phyloP scores from a whole-genome alignment of 768 basidiomycete species.

The Leccinum rimulosum region DNA sequence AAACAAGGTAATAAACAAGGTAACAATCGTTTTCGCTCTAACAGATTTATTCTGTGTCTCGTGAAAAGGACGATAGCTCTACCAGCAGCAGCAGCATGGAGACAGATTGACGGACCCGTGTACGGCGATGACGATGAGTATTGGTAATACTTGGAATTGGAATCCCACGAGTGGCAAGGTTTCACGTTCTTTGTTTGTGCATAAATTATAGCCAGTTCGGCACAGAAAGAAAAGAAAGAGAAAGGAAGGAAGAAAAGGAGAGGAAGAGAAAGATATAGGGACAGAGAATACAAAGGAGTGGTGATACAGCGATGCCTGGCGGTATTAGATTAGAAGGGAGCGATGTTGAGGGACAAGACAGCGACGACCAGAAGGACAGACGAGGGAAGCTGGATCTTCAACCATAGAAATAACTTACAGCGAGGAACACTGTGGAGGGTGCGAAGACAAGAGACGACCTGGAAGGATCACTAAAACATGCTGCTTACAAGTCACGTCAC shows the following conservation, averaged over 20 bases:
- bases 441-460: slow-evolving; percentile 3
- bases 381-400: slow-evolving; percentile 3
- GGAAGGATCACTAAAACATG: slow-evolving; percentile 11
- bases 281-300: slow-evolving; percentile 18
- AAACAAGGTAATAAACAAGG: no score
- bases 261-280: not conserved
- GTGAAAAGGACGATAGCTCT: not conserved
- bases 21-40: not conserved
- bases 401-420: slow-evolving; percentile 11
- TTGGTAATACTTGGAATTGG: not conserved
- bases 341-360: slow-evolving; percentile 1
- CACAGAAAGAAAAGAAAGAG: slow-evolving; percentile 1
- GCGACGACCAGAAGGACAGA: not conserved
- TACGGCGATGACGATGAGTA: not conserved
- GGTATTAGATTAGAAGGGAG: slow-evolving; percentile 12
- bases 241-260: no score
- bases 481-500: slow-evolving; percentile 12
- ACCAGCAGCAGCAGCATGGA: not conserved
- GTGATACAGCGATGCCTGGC: slow-evolving; percentile 24
- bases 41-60: not conserved
- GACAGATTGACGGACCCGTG: not conserved
- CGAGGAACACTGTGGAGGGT: not conserved
- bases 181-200: slow-evolving; percentile 12
- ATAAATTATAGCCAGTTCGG: slow-evolving; percentile 9
- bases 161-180: slow-evolving; percentile 6